phyloP scores from a whole-genome alignment of 495 filamentous ascomycete species.

The Lentithecium fluviatile region DNA sequence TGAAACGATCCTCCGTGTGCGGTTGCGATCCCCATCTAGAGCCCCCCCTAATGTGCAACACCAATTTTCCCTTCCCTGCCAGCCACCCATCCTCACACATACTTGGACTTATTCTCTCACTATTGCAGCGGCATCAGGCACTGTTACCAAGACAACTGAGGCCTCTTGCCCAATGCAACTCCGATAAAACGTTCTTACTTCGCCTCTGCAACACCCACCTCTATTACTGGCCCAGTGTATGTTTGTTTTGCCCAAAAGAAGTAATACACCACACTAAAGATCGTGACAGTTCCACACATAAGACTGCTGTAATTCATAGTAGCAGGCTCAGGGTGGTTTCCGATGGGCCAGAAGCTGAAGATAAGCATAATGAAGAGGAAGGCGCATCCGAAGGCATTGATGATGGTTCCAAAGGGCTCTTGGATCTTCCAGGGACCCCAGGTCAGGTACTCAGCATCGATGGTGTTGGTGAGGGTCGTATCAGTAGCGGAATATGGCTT shows the following conservation, averaged over 20 bases:
- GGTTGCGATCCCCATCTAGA: too few relatives aligned
- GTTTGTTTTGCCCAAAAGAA: conserved; percentile 1
- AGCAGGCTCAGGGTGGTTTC: background rate
- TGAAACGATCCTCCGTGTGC: too few relatives aligned
- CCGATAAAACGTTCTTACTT: background rate
- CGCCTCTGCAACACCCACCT: background rate
- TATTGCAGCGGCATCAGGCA: too few relatives aligned
- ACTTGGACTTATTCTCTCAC: too few relatives aligned
- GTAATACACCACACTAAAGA: conserved; percentile 20
- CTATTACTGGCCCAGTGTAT: conserved; percentile 17
- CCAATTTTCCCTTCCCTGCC: too few relatives aligned
- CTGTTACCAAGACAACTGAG: too few relatives aligned
- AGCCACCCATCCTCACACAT: too few relatives aligned
- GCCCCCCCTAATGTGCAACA: too few relatives aligned
- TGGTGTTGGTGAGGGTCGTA: background rate
- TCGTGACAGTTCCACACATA: conserved; percentile 10
- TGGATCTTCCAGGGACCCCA: conserved; percentile 3
- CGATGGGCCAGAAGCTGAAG: conserved; percentile 13
- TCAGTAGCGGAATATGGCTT: background rate
- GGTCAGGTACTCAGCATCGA: background rate
- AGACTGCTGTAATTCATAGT: conserved; percentile 14
- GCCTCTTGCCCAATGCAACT: too few relatives aligned
- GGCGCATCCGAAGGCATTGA: conserved; percentile 5
- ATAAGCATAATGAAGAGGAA: background rate
- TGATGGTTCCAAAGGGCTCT: background rate